phyloP scores from a whole-genome alignment of 2,329 filamentous ascomycete genomes.

The Arthroderma sp. region DNA sequence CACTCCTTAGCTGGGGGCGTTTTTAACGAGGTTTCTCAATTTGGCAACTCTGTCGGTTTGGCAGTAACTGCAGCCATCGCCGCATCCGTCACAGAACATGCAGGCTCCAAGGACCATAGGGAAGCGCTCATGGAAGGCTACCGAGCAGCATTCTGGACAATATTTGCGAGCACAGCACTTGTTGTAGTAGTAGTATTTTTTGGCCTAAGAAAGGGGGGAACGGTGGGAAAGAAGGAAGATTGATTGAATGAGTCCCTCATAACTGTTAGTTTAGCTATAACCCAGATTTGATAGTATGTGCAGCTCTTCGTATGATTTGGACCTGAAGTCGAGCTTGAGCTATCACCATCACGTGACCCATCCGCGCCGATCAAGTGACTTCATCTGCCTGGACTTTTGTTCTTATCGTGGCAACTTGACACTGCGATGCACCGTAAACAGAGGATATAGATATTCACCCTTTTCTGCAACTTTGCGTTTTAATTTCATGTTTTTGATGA shows the following conservation, averaged over 20 bases:
- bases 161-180: constrained; percentile 7
- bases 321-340: too few species aligned
- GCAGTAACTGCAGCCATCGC: constrained; percentile 39
- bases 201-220: constrained; percentile 8
- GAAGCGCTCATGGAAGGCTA: constrained; percentile 6
- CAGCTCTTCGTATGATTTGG: too few species aligned
- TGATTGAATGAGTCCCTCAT: neutral
- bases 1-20: constrained; percentile 49
- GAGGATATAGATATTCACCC: too few species aligned
- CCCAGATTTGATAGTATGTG: too few species aligned
- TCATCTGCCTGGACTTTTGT: too few species aligned
- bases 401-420: too few species aligned
- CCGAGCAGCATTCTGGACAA: constrained; percentile 9
- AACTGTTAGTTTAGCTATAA: too few species aligned
- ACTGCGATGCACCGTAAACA: too few species aligned
- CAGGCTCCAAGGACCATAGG: neutral
- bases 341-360: too few species aligned
- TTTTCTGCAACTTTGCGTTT: too few species aligned
- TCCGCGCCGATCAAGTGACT: too few species aligned
- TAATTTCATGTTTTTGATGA: too few species aligned
- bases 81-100: constrained; percentile 4
- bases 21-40: constrained; percentile 46
- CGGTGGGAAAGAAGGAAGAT: constrained; percentile 5
- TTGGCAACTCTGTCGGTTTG: constrained; percentile 42
- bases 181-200: constrained; percentile 9